These are phyloP conservation scores for Aspergillus panamensis DNA, from an alignment of 495 filamentous ascomycete genomes.

Conservation along the genomic window DNA sequence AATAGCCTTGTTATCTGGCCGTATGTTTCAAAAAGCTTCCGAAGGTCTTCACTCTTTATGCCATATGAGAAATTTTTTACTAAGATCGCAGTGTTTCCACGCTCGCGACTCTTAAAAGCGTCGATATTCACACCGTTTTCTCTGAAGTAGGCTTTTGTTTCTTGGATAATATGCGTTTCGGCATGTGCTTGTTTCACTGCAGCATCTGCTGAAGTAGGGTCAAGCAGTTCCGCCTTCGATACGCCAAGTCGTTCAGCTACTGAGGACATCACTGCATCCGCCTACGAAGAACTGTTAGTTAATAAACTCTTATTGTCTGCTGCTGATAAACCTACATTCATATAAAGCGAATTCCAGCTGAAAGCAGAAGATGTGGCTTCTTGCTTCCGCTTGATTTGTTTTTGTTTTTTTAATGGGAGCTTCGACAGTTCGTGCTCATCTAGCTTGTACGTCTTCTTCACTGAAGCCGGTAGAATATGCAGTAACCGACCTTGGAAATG, in stretches of 20 bases:
- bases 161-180: constrained; percentile 93
- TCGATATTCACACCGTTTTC: constrained; percentile 85
- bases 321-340: constrained; percentile 64
- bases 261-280: constrained; percentile 89
- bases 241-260: constrained; percentile 83
- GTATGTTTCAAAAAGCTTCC: constrained; percentile 47
- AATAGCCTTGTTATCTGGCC: constrained; percentile 73
- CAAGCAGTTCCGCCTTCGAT: constrained; percentile 82
- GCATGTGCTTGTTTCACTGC: constrained; percentile 95
- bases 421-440: constrained; percentile 86
- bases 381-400: constrained; percentile 76
- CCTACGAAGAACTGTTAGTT: constrained; percentile 40
- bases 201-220: constrained; percentile 89
- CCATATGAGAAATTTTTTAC: constrained; percentile 93
- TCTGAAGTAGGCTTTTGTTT: constrained; percentile 87
- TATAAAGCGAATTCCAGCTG: constrained; percentile 97
- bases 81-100: constrained; percentile 83
- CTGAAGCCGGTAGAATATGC: constrained; percentile 78
- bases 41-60: constrained; percentile 57
- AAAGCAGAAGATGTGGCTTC: constrained; percentile 73
- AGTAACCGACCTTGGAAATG: constrained; percentile 88
- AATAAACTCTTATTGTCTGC: neutral
- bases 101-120: constrained; percentile 76
- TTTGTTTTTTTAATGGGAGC: constrained; percentile 90
- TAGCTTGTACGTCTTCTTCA: constrained; percentile 74